A percentile compares a stretch with the other conserved stretches of the same genome.
These are phyloP conservation scores for Crataegus laevigata DNA, from an alignment of 306 rosid species.

Conservation along the genomic window DNA sequence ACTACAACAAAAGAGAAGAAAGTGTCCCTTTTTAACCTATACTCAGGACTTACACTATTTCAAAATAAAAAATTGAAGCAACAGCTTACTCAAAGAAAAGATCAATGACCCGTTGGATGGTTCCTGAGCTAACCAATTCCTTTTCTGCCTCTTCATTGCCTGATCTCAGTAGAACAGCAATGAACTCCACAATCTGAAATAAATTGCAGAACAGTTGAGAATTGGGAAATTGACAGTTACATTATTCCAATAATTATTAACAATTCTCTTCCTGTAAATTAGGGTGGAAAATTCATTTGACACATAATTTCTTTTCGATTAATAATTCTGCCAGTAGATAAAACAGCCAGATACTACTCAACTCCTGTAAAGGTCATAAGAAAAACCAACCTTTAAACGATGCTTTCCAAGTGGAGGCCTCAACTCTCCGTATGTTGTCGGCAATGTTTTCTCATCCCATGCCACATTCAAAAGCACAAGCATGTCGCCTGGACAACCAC, in stretches of 20 bases:
- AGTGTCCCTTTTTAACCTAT: slow-evolving; percentile 3
- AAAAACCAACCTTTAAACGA: slow-evolving; percentile 74
- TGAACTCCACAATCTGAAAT: slow-evolving; percentile 85
- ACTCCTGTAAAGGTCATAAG: not conserved
- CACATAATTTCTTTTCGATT: not conserved
- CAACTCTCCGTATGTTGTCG: slow-evolving; percentile 89
- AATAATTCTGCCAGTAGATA: not conserved
- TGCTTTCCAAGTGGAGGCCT: slow-evolving; percentile 98
- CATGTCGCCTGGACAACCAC: slow-evolving; percentile 65
- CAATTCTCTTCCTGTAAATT: not conserved
- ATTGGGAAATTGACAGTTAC: not conserved
- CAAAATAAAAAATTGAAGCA: not conserved
- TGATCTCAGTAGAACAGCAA: slow-evolving; percentile 79
- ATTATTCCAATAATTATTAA: not conserved
- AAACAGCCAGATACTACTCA: not conserved
- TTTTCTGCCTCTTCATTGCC: slow-evolving; percentile 76
- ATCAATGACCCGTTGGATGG: slow-evolving; percentile 71
- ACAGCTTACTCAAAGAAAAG: slow-evolving; percentile 90
- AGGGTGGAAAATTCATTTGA: not conserved
- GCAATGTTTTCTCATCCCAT: slow-evolving; percentile 69
- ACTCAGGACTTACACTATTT: not conserved
- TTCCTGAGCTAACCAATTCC: slow-evolving; percentile 85
- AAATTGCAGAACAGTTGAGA: slow-evolving; percentile 12
- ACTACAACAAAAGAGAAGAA: not conserved
- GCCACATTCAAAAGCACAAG: slow-evolving; percentile 66